Percentiles rank a stretch among this genome's conserved stretches.
Conservation (phyloP, 2,329 filamentous ascomycete species). For the Colletotrichum spinosum region DNA sequence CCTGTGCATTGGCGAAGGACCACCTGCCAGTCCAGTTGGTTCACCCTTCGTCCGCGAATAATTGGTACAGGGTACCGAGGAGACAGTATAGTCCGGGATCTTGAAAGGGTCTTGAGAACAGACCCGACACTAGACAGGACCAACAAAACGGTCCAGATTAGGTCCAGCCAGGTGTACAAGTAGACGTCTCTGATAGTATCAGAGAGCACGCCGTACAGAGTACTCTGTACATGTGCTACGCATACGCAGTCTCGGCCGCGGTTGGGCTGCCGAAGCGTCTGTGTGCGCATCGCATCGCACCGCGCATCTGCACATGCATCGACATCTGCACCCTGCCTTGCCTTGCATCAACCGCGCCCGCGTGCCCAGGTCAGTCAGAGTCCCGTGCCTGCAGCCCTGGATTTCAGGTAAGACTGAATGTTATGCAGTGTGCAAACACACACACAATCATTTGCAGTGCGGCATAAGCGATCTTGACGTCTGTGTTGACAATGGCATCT, state of each 20-base stretch:
- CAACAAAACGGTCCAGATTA: constrained; percentile 5
- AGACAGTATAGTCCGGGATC: constrained; percentile 6
- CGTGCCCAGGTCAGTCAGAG: background rate
- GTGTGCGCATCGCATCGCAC: constrained; percentile 1
- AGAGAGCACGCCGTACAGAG: background rate
- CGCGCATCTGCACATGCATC: constrained; percentile 11
- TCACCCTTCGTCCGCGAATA: background rate
- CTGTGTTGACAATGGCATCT: background rate
- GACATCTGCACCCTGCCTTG: constrained; percentile 8
- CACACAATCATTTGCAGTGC: background rate
- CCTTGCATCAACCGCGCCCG: constrained; percentile 3
- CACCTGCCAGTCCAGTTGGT: no score
- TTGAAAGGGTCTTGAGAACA: constrained; percentile 20
- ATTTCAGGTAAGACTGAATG: constrained; percentile 12
- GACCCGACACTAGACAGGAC: constrained; percentile 12
- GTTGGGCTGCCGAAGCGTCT: constrained; percentile 21
- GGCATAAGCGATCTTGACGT: constrained; percentile 9
- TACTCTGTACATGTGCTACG: no score
- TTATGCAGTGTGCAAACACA: constrained; percentile 13
- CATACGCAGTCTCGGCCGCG: background rate
- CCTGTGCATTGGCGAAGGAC: background rate
- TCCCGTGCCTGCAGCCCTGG: background rate
- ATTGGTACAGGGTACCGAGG: background rate
- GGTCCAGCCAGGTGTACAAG: no score
- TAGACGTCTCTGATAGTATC: no score